These are phyloP conservation scores for Fomitopsis palustris DNA, from an alignment of 1,284 basidiomycete genomes.

Conservation along the genomic window DNA sequence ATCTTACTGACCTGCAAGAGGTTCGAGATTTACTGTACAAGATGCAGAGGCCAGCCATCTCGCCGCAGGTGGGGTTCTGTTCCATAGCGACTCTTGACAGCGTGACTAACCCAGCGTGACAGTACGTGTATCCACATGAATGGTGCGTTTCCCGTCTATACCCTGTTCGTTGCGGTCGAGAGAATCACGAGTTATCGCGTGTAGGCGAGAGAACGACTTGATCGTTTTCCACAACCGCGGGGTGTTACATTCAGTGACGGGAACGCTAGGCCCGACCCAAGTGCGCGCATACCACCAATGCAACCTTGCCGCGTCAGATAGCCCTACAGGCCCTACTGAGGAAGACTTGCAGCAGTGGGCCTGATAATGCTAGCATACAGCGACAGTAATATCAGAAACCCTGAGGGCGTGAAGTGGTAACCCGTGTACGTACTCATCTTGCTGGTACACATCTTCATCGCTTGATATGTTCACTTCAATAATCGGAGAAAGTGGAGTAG, in stretches of 20 bases:
- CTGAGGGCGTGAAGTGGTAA: too few relatives aligned
- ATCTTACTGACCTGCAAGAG: slow-evolving; percentile 63
- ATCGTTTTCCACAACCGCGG: slow-evolving; percentile 77
- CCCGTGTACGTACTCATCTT: too few relatives aligned
- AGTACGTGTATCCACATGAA: slow-evolving; percentile 4
- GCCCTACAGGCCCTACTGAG: slow-evolving; percentile 46
- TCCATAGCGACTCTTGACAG: slow-evolving; percentile 2
- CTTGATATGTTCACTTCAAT: too few relatives aligned
- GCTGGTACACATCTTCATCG: too few relatives aligned
- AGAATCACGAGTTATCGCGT: background rate
- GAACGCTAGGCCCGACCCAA: slow-evolving; percentile 67
- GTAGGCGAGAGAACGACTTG: slow-evolving; percentile 55
- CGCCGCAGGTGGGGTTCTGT: slow-evolving; percentile 46
- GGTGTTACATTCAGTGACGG: slow-evolving; percentile 75
- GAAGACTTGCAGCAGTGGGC: slow-evolving; percentile 45
- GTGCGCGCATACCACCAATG: slow-evolving; percentile 68
- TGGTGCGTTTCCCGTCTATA: slow-evolving; percentile 34
- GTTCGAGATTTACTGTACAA: slow-evolving; percentile 73
- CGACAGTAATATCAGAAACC: too few relatives aligned
- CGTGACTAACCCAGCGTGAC: background rate
- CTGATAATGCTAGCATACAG: background rate
- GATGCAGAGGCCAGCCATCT: slow-evolving; percentile 81
- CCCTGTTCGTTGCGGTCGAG: background rate
- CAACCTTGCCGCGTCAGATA: slow-evolving; percentile 61
- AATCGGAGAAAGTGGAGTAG: too few relatives aligned